phyloP scores from a whole-genome alignment of 495 filamentous ascomycete genomes.

The Cercophora samala region DNA sequence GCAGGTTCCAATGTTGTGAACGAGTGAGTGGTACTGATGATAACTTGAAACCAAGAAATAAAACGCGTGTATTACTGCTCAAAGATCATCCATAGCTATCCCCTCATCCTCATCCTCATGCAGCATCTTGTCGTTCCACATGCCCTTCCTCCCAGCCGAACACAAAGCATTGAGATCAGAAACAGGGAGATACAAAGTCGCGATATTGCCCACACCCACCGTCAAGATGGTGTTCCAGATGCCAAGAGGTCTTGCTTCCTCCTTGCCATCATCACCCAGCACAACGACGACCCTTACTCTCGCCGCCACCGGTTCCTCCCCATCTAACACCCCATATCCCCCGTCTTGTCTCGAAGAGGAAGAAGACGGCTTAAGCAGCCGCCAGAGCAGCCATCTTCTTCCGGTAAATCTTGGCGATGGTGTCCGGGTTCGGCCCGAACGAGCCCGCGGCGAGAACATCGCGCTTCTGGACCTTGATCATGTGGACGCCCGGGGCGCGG shows the following conservation, averaged over 20 bases:
- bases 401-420: slow-evolving; percentile 34
- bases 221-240: slow-evolving; percentile 7
- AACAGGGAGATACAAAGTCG: slow-evolving; percentile 17
- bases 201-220: slow-evolving; percentile 15
- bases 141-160: not conserved
- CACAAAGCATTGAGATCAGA: slow-evolving; percentile 10
- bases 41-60: not conserved
- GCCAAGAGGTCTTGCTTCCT: not conserved
- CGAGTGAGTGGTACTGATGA: not conserved
- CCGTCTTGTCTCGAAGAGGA: not conserved
- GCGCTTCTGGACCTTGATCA: slow-evolving; percentile 29
- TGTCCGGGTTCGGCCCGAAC: slow-evolving; percentile 32
- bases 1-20: not conserved
- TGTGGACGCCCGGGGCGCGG: slow-evolving; percentile 14
- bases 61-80: not conserved
- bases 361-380: not conserved
- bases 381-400: slow-evolving; percentile 31
- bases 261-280: not conserved
- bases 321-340: not conserved
- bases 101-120: slow-evolving; percentile 6
- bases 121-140: not conserved
- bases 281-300: not conserved
- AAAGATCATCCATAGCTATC: slow-evolving; percentile 14
- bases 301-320: not conserved
- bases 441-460: slow-evolving; percentile 34